Conservation (phyloP, 2,329 filamentous ascomycete species). For the Harringtonia lauricola region DNA sequence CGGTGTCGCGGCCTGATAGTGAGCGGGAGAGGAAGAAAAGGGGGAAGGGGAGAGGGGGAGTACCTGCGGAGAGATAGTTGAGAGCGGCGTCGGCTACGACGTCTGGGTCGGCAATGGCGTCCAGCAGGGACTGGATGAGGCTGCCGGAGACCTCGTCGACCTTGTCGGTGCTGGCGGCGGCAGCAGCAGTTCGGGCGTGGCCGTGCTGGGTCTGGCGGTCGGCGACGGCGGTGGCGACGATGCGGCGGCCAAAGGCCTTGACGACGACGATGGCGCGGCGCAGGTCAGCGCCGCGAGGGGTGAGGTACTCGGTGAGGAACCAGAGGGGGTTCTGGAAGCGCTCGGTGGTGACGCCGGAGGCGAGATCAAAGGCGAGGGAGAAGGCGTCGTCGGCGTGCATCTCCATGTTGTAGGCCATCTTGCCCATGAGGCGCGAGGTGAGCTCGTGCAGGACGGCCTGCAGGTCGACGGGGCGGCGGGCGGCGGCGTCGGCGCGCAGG, state of each 20-base stretch:
- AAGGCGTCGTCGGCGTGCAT: conserved; percentile 52
- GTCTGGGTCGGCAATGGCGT: conserved; percentile 40
- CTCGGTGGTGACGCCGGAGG: conserved; percentile 46
- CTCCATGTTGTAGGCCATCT: conserved; percentile 59
- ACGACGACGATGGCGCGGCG: conserved; percentile 29
- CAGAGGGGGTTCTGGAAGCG: conserved; percentile 58
- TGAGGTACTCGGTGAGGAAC: conserved; percentile 43
- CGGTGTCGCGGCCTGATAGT: conserved; percentile 45
- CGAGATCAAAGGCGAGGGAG: conserved; percentile 48
- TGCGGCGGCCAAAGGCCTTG: conserved; percentile 42
- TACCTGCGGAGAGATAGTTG: conserved; percentile 52
- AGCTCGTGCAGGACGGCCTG: conserved; percentile 52
- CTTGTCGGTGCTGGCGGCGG: neutral
- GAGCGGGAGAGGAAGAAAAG: neutral
- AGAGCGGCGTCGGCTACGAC: conserved; percentile 53
- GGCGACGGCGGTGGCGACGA: conserved; percentile 43
- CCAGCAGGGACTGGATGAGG: conserved; percentile 49
- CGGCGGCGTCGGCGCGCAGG: conserved; percentile 22
- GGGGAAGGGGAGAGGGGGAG: neutral
- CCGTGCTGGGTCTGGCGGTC: conserved; percentile 18
- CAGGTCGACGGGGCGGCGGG: conserved; percentile 33
- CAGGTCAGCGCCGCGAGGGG: conserved; percentile 34
- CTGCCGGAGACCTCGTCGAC: conserved; percentile 37
- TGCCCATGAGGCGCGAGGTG: conserved; percentile 55
- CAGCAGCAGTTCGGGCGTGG: neutral